Percentiles rank a stretch among this genome's conserved stretches.
Evolutionary conservation across 257 asterid genomes (phyloP).

Genomic region (Mitragyna speciosa): DNA sequence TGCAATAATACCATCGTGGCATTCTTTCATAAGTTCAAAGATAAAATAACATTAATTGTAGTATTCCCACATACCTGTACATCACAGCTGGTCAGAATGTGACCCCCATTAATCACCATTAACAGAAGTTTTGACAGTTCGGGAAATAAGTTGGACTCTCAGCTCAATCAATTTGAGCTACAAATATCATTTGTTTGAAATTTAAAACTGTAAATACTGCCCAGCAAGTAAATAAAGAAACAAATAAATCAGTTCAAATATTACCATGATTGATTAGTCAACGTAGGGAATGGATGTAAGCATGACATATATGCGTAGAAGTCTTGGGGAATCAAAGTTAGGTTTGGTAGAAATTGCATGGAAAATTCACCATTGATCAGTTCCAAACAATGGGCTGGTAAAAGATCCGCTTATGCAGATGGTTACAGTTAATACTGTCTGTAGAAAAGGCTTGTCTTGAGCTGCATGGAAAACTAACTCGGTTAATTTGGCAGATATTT

Average conservation of each 20-base stretch:
- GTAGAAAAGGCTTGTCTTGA: conserved; percentile 7
- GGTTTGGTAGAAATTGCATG: neutral
- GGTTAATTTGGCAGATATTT: neutral
- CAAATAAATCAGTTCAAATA: neutral
- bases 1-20: neutral
- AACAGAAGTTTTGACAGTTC: neutral
- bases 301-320: neutral
- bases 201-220: no score
- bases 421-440: neutral
- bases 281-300: neutral
- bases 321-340: neutral
- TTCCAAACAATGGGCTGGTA: neutral
- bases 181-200: neutral
- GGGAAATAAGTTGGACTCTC: neutral
- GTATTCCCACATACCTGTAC: neutral
- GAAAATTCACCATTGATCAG: neutral
- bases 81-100: conserved; percentile 9
- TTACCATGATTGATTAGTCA: neutral
- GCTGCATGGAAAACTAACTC: neutral
- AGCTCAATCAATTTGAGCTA: neutral
- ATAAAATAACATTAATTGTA: neutral
- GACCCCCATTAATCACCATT: neutral
- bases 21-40: neutral
- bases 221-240: no score
- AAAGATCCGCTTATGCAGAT: neutral